phyloP scores from a whole-genome alignment of 2,329 filamentous ascomycete genomes.

The Phyllosticta citrichinensis region DNA sequence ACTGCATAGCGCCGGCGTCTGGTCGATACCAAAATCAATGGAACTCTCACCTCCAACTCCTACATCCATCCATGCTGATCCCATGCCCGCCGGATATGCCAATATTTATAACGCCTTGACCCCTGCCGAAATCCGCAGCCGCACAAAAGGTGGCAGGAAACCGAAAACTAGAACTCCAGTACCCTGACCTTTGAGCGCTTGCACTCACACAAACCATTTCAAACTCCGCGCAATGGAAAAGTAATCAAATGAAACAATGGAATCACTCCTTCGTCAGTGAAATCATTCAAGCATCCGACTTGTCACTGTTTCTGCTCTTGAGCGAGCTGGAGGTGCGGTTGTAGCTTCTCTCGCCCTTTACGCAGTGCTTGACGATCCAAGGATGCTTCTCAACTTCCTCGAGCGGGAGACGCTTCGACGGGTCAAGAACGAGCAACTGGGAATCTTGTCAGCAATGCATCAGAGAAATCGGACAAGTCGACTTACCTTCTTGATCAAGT shows the following conservation, averaged over 20 bases:
- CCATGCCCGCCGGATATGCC: neutral
- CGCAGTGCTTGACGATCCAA: conserved; percentile 95
- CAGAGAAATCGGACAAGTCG: neutral
- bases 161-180: neutral
- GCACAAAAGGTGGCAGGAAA: neutral
- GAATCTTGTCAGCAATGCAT: conserved; percentile 5
- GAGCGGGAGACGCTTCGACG: conserved; percentile 82
- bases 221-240: neutral
- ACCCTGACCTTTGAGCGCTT: neutral
- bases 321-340: conserved; percentile 16
- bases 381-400: conserved; percentile 84
- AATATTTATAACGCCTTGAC: neutral
- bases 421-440: conserved; percentile 69
- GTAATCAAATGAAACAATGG: neutral
- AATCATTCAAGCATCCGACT: conserved; percentile 2
- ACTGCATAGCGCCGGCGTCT: conserved; percentile 10
- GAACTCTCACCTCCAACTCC: conserved; percentile 8
- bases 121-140: neutral
- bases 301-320: conserved; percentile 9
- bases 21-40: conserved; percentile 8
- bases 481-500: conserved; percentile 81
- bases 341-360: conserved; percentile 30
- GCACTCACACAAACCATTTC: neutral
- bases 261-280: neutral
- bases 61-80: conserved; percentile 1